Evolutionary conservation across 75 land plant species (phyloP).

Genomic region (Azolla pinnata): DNA sequence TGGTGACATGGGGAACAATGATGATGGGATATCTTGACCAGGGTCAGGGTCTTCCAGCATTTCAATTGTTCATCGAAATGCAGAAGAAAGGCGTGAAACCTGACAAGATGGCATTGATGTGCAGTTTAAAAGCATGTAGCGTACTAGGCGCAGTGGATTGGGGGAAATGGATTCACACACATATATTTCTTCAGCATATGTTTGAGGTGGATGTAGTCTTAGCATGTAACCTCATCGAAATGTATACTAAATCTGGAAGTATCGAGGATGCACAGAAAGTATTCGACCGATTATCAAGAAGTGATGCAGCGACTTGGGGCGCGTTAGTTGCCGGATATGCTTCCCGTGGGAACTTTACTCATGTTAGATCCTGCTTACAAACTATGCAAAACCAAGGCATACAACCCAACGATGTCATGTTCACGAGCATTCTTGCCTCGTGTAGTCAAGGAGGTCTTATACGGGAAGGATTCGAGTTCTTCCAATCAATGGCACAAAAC

Average conservation of each 20-base stretch:
- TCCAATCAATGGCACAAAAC: background rate
- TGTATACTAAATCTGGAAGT: background rate
- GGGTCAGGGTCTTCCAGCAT: conserved; percentile 14
- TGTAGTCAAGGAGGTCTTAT: conserved; percentile 2
- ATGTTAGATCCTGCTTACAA: conserved; percentile 6
- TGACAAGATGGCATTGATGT: conserved; percentile 15
- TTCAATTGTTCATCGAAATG: conserved; percentile 18
- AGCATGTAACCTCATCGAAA: background rate
- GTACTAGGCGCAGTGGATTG: conserved; percentile 4
- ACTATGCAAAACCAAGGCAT: conserved; percentile 14
- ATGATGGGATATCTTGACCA: conserved; percentile 23
- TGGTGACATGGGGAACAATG: conserved; percentile 23
- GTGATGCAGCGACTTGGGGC: background rate
- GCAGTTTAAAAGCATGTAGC: conserved; percentile 15
- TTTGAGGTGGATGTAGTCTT: background rate
- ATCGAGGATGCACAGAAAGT: background rate
- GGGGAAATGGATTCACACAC: conserved; percentile 4
- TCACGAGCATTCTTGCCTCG: conserved; percentile 17
- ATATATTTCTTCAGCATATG: background rate
- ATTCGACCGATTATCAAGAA: background rate
- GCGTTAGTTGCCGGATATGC: conserved; percentile 8
- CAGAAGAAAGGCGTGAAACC: conserved; percentile 19
- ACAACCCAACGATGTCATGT: conserved; percentile 8
- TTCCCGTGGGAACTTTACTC: conserved; percentile 2
- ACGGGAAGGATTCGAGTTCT: background rate